These are phyloP conservation scores for Juncus effusus DNA, from an alignment of 176 grass and related monocot genomes.

Conservation along the genomic window DNA sequence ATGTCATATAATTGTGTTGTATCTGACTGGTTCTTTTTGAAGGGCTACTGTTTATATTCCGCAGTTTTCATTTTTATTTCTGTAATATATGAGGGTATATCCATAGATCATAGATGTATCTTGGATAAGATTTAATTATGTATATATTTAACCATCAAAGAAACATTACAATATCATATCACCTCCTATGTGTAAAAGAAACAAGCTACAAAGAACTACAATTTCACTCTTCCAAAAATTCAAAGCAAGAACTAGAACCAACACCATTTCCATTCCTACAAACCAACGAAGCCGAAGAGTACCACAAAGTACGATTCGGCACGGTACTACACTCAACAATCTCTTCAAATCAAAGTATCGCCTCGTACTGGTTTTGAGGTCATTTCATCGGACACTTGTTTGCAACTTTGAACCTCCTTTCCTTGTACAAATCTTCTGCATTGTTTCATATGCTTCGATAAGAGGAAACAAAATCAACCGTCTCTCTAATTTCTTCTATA, in stretches of 20 bases:
- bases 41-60: no score
- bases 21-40: no score
- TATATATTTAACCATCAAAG: no score
- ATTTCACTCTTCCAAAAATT: constrained; percentile 22
- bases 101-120: no score
- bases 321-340: constrained; percentile 60
- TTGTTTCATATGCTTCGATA: constrained; percentile 43
- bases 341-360: constrained; percentile 67
- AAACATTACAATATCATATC: no score
- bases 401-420: constrained; percentile 44
- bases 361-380: constrained; percentile 45
- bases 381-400: constrained; percentile 67
- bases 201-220: not conserved
- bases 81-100: no score
- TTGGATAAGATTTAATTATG: no score
- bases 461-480: constrained; percentile 46
- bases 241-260: constrained; percentile 5
- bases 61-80: no score
- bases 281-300: constrained; percentile 39
- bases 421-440: constrained; percentile 40
- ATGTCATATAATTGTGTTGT: no score
- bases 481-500: constrained; percentile 49
- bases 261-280: not conserved
- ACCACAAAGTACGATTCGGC: constrained; percentile 45
- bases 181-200: no score